Evolutionary conservation across 805 yeast species (phyloP), one percentile per base, ranked within the genome.

Genomic region (Candida chauliodis): DNA sequence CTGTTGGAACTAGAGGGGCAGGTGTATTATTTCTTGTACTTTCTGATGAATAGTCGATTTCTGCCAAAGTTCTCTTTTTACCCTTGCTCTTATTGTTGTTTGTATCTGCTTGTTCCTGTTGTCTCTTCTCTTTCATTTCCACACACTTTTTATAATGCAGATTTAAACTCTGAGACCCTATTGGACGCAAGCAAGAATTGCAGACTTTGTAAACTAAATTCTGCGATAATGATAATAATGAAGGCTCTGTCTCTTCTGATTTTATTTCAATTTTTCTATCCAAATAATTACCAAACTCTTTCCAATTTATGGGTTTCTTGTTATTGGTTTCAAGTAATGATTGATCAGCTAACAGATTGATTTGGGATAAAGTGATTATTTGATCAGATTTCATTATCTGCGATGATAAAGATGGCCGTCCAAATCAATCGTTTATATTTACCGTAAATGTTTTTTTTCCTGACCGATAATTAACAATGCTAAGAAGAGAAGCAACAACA

Each of bases 401-500:
- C 16, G 15, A 23, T 15, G 5, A 17, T 30, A 17, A 15, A 16
- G 13, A 15, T 28, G 31, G 16, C 16, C 20, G 8, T 28, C 20
- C 9, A 15, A 26, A 7, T 11, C n/a, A n/a, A n/a, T n/a, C n/a
- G n/a, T n/a, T n/a, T n/a, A n/a, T n/a, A n/a, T n/a, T n/a, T n/a
- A n/a, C n/a, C n/a, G n/a, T n/a, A n/a, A n/a, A n/a, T 18, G 11
- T 18, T 30, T 29, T 17, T 9, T 14, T 29, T 29, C 8, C 18
- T 26, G 13, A 14, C n/a, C 13, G n/a, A 26, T 9, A 26, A 26
- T 14, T 8, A 6, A 7, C 11, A 36, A 83, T 84, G 91, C 62
- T 84, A 30, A 71, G 90, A 60, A 69, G 89, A 55, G 82, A 78
- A 13, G 84, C 90, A 4, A 83, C 91, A 0, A 70, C 79, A 2